Evolutionary conservation across 768 basidiomycete species (phyloP).

Genomic region (Tylopilus balloui): DNA sequence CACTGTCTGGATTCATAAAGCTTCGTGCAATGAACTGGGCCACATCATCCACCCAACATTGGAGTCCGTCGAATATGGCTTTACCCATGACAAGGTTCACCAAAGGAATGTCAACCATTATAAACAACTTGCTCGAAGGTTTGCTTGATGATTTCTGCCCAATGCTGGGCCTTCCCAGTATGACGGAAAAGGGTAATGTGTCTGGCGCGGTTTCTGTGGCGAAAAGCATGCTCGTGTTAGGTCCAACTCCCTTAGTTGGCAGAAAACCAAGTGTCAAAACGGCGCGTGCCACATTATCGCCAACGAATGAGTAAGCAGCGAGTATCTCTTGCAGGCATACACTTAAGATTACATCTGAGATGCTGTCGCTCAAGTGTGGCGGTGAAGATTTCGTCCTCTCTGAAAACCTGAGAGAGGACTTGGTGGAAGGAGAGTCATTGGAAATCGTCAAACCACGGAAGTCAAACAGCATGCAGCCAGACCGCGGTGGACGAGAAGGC

Average conservation of each 20-base stretch:
- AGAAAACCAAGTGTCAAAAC: constrained; percentile 52
- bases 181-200: constrained; percentile 20
- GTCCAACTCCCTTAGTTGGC: constrained; percentile 16
- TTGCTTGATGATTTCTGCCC: not conserved
- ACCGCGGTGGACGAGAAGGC: constrained; percentile 42
- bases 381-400: constrained; percentile 12
- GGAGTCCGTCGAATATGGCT: constrained; percentile 64
- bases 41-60: constrained; percentile 85
- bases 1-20: constrained; percentile 16
- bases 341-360: constrained; percentile 30
- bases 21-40: constrained; percentile 62
- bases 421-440: constrained; percentile 23
- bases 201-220: constrained; percentile 17
- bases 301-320: constrained; percentile 43
- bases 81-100: constrained; percentile 63
- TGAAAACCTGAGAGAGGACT: constrained; percentile 29
- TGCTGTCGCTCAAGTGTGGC: not conserved
- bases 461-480: constrained; percentile 67
- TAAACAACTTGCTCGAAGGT: constrained; percentile 8
- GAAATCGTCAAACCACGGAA: constrained; percentile 47
- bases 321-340: constrained; percentile 44
- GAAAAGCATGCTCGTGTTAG: constrained; percentile 22
- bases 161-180: constrained; percentile 14
- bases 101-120: constrained; percentile 51
- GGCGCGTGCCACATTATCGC: constrained; percentile 37